Conservation (phyloP, 257 asterid genomes). For the Jacaranda mimosifolia region DNA sequence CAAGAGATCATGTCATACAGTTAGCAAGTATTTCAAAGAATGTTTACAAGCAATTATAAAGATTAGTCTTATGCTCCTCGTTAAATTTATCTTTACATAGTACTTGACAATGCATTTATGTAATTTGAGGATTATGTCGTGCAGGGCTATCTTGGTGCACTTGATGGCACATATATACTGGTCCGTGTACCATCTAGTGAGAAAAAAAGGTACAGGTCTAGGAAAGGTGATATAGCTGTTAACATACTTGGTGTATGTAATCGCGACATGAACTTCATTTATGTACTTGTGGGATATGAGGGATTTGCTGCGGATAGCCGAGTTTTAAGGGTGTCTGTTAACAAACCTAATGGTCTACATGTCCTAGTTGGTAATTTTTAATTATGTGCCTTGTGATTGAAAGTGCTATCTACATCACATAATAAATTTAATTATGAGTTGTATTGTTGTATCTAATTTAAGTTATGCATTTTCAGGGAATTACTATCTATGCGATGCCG, state of each 20-base stretch:
- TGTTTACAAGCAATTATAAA: too few relatives aligned
- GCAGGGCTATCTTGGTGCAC: not conserved
- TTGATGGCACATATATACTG: not conserved
- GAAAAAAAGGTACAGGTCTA: not conserved
- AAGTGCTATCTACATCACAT: too few relatives aligned
- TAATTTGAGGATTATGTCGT: too few relatives aligned
- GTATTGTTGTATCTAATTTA: too few relatives aligned
- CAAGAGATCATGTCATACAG: too few relatives aligned
- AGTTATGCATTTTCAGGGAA: not conserved
- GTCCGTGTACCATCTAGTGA: not conserved
- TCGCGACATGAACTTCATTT: not conserved
- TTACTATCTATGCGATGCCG: not conserved
- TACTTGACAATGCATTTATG: too few relatives aligned
- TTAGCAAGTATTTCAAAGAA: too few relatives aligned
- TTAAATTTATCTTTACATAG: too few relatives aligned
- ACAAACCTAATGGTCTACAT: not conserved
- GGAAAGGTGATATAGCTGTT: not conserved
- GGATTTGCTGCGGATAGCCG: not conserved
- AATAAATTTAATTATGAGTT: too few relatives aligned
- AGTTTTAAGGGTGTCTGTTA: not conserved
- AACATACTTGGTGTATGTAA: not conserved
- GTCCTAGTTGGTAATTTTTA: not conserved
- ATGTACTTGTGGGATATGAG: not conserved
- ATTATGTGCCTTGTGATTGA: too few relatives aligned
- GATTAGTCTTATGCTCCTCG: too few relatives aligned